Base-by-base conservation (phyloP, 495 filamentous ascomycete species). In the Talaromyces ruber region DNA sequence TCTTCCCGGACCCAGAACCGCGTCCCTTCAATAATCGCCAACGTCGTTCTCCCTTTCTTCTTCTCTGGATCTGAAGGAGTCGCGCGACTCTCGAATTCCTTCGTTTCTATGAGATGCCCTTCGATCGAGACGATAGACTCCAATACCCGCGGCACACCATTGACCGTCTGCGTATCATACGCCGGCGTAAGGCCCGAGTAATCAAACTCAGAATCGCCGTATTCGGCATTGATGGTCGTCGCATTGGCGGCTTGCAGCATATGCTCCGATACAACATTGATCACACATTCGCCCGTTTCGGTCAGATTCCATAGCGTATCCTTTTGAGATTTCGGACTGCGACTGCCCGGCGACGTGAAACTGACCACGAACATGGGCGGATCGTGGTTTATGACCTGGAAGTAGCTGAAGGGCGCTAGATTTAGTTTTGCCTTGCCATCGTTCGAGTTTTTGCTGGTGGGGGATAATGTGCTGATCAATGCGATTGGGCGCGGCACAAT, bases 1-100 rank as follows among this genome's bases (percentile, higher is more conserved):
- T 97, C 93, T 69, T 97, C 92, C 53, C 93, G 74, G 11, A 85
- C 91, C 90, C 92, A 96, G 68, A 98, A 97, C 26, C 86, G 77
- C 43, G 88, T 84, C 1, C 93, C 93, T 76, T 98, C 92, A 8
- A 97, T 78, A 55, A 96, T 82, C 14, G 83, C 89, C 67, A 97
- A 28, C 8, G 86, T 87, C 0, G 88, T 83, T 0, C 82, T 84
- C 0, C 85, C 86, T 76, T 84, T 89, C 76, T 85, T 34, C 3
- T 8, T 8, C 9, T 34, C 1, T 3, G 30, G 88, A 3, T 91
- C 92, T n/a, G n/a, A n/a, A 0, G 86, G 86, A 5, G 70, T 82
- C 0, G 76, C 73, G 24, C 79, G 75, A 67, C 87, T 91, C 72
- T 92, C 85, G 73, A 90, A 90, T 76, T 96, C 90, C 64, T 85